phyloP scores from a whole-genome alignment of 1,139 yeast genomes.

The Yamadazyma taylorii region DNA sequence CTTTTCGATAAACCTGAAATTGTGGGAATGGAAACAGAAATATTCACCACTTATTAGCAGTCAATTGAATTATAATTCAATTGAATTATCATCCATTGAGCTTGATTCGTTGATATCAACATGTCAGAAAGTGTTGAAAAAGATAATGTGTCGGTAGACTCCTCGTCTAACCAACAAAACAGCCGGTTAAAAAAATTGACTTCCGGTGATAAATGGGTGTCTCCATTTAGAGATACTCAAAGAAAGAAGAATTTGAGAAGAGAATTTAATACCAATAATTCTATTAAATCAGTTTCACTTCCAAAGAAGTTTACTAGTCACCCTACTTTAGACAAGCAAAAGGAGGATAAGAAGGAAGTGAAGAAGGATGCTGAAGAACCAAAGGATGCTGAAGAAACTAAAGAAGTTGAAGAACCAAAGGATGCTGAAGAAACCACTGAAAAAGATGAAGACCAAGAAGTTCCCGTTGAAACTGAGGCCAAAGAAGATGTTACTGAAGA shows the following conservation, averaged over 20 bases:
- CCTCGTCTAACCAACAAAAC: conserved; percentile 4
- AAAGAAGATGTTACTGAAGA: conserved; percentile 11
- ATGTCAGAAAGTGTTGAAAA: conserved; percentile 9
- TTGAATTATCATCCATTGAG: background rate
- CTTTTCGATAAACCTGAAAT: too few species aligned
- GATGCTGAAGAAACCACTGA: conserved; percentile 8
- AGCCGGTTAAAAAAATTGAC: conserved; percentile 41
- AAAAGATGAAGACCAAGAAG: conserved; percentile 9
- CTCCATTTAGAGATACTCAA: conserved; percentile 47
- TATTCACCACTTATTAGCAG: background rate
- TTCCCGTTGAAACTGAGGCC: conserved; percentile 8
- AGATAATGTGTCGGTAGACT: conserved; percentile 5
- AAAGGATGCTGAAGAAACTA: conserved; percentile 20
- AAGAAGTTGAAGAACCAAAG: conserved; percentile 18
- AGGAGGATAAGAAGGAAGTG: conserved; percentile 17
- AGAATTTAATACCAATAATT: conserved; percentile 38
- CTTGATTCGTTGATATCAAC: background rate
- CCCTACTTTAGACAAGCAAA: conserved; percentile 36
- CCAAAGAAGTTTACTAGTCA: conserved; percentile 45
- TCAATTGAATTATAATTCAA: background rate
- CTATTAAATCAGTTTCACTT: conserved; percentile 35
- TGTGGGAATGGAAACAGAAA: too few species aligned
- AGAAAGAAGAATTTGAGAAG: conserved; percentile 30
- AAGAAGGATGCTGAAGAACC: conserved; percentile 13
- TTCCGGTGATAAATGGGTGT: conserved; percentile 45